Evolutionary conservation across 2,329 filamentous ascomycete species (phyloP), one percentile per base, ranked within the genome.

Genomic region (Fusarium sp.): DNA sequence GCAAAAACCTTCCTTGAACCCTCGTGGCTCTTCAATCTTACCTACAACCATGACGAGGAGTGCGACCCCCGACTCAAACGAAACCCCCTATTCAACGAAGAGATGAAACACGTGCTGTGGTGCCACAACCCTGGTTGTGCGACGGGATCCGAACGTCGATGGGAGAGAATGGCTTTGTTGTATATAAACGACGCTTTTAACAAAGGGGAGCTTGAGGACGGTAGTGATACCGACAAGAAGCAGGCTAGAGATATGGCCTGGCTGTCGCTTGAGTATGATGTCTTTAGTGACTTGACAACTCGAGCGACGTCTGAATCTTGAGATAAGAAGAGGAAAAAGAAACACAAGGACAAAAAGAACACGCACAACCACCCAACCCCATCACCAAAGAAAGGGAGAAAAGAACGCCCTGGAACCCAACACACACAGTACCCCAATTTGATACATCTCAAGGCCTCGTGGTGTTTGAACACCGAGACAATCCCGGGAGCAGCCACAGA

Each of bases 91-190:
- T 8, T 66, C 3, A 15, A 54, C 28, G 35, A 54, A 20, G 24
- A 17, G 6, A 59, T 15, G 26, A 59, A 53, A 24, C 45, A 66
- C 20, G 11, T 65, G 1, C 45, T 66, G 4, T 66, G 53, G 65
- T 68, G 65, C n/a, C 32, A 36, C 26, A 59, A 22, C 2, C 17
- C 44, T 17, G 39, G 65, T 10, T 67, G 65, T 24, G 53, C 35
- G 14, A 65, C 61, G 0, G 53, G 53, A 3, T 59, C 32, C 1
- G 65, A 30, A 24, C 44, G 20, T 24, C 53, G 51, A 20, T 67
- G 60, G 65, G 26, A 47, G 60, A 67, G 9, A 15, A 65, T 67
- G 65, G 60, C 44, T 11, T 26, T 55, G n/a, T n/a, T 32, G 24
- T 61, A 61, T 55, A 6, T 61, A 18, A 36, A 44, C 36, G n/a